Percentiles rank a stretch among this genome's conserved stretches.
These are phyloP conservation scores for Pichia nanzhaoensis DNA, from an alignment of 805 yeast genomes.

Conservation along the genomic window DNA sequence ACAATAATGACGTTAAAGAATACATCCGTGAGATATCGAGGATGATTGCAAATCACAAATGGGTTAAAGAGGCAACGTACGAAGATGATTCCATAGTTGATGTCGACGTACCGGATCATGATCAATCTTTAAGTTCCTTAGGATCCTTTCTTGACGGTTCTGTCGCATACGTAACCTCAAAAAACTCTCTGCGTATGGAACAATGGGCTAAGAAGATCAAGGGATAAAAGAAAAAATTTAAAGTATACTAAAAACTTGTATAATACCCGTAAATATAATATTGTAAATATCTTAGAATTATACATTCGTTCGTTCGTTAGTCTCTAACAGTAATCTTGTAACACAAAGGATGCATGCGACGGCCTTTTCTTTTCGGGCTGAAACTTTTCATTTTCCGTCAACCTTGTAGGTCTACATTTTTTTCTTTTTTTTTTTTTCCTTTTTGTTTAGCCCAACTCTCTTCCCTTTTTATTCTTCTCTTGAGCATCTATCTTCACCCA, in stretches of 20 bases:
- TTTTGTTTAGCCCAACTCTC: background rate
- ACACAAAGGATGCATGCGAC: no score
- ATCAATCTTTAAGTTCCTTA: slow-evolving; percentile 4
- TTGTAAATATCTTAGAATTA: no score
- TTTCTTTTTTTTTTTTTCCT: background rate
- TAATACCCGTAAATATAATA: no score
- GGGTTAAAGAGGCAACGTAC: slow-evolving; percentile 47
- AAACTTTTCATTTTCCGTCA: no score
- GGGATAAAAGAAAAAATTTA: no score
- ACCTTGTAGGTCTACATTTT: no score
- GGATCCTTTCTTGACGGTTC: slow-evolving; percentile 9
- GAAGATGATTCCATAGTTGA: slow-evolving; percentile 6
- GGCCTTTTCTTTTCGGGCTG: no score
- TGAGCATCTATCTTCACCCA: no score
- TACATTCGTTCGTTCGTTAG: no score
- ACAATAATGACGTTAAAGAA: slow-evolving; percentile 41
- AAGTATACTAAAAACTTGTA: no score
- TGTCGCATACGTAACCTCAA: slow-evolving; percentile 3
- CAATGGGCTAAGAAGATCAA: slow-evolving; percentile 5
- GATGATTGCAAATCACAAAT: slow-evolving; percentile 48
- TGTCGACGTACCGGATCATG: background rate
- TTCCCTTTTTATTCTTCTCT: background rate
- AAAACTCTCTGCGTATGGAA: background rate
- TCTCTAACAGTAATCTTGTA: no score
- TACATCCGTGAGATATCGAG: slow-evolving; percentile 51